Conservation (phyloP, 306 rosid genomes). For the Medicago ruthenica region DNA sequence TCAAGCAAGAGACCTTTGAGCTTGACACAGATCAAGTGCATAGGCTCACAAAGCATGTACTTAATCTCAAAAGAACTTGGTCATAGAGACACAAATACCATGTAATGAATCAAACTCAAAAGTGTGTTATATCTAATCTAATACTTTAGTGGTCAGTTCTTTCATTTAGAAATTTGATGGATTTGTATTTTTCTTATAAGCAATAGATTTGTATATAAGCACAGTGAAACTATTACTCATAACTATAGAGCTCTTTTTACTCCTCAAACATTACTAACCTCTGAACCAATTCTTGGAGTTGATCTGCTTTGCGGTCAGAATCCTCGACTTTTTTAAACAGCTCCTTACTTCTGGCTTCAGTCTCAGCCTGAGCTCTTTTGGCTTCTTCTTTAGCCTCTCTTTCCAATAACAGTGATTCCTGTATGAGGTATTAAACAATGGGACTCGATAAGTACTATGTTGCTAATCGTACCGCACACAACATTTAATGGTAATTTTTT, state of each 20-base stretch:
- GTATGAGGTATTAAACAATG: constrained; percentile 45
- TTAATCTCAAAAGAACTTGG: constrained; percentile 2
- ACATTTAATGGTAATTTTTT: constrained; percentile 10
- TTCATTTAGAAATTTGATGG: constrained; percentile 11
- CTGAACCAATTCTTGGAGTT: constrained; percentile 94
- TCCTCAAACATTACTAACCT: constrained; percentile 66
- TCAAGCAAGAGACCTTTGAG: not conserved
- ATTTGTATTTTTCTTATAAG: constrained; percentile 4
- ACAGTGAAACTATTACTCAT: constrained; percentile 11
- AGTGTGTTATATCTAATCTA: constrained; percentile 31
- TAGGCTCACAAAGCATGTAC: constrained; percentile 2
- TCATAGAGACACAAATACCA: constrained; percentile 2
- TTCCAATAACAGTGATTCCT: constrained; percentile 76
- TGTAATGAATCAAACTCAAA: constrained; percentile 4
- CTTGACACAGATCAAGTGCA: not conserved
- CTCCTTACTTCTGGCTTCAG: constrained; percentile 79
- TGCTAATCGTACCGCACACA: constrained; percentile 5
- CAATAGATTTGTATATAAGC: constrained; percentile 19
- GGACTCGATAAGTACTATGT: constrained; percentile 32
- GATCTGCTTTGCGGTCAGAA: constrained; percentile 75
- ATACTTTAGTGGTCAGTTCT: constrained; percentile 3
- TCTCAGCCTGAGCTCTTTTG: constrained; percentile 60
- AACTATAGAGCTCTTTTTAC: constrained; percentile 8
- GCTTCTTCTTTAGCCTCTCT: constrained; percentile 75
- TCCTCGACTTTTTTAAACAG: constrained; percentile 76